Evolutionary conservation across 2,329 filamentous ascomycete genomes (phyloP).

Genomic region (Phaeomoniella chlamydospora): DNA sequence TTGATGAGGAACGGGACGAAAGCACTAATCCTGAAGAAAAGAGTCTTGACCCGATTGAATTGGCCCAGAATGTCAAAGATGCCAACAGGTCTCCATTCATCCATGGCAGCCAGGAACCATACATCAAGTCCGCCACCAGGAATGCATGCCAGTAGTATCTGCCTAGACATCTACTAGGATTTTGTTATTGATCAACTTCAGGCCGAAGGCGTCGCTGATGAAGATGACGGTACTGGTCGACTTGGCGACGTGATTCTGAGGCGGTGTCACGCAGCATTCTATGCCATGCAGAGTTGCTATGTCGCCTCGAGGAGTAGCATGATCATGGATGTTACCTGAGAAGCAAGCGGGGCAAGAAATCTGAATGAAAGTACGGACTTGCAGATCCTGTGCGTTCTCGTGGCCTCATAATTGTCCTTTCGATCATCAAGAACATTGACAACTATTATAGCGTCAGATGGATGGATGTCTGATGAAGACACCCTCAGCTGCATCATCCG

Average conservation of each 20-base stretch:
- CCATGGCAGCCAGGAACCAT: not conserved
- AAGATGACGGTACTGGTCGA: slow-evolving; percentile 35
- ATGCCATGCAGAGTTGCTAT: slow-evolving; percentile 34
- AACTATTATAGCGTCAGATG: not conserved
- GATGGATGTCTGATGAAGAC: not conserved
- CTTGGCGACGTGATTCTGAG: slow-evolving; percentile 5
- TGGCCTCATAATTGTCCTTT: not conserved
- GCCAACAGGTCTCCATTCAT: not conserved
- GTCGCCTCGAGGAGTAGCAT: slow-evolving; percentile 28
- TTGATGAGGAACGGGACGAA: slow-evolving; percentile 9
- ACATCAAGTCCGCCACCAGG: not conserved
- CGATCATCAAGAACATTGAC: not conserved
- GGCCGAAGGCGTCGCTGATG: slow-evolving; percentile 41
- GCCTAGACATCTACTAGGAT: slow-evolving; percentile 40
- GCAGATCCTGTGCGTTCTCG: not conserved
- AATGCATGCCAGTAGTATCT: slow-evolving; percentile 5
- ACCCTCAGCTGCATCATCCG: not conserved
- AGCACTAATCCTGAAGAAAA: not conserved
- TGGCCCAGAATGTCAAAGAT: not conserved
- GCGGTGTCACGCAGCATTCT: slow-evolving; percentile 28
- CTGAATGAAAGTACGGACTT: not conserved
- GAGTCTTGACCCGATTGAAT: not conserved
- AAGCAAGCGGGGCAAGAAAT: slow-evolving; percentile 27
- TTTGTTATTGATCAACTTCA: slow-evolving; percentile 38
- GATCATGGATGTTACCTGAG: slow-evolving; percentile 27